Evolutionary conservation across 768 basidiomycete genomes (phyloP).

Genomic region (Lyophyllum semitale): DNA sequence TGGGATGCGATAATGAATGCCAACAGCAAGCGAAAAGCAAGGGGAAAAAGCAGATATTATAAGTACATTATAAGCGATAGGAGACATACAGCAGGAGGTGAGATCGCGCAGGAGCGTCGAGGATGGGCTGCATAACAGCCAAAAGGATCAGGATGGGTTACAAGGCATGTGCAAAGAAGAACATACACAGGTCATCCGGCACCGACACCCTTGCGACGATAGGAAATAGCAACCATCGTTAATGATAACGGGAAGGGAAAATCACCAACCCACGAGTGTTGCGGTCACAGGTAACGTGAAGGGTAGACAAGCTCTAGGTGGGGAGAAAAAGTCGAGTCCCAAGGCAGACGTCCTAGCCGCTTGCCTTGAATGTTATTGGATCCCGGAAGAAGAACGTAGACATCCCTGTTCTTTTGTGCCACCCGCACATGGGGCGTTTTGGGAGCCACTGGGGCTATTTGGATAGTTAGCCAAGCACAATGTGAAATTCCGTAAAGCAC

Average conservation of each 20-base stretch:
- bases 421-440: not conserved
- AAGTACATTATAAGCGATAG: constrained; percentile 5
- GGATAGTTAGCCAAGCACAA: not conserved
- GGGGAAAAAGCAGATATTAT: not conserved
- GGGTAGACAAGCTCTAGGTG: not conserved
- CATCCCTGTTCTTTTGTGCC: not conserved
- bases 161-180: not conserved
- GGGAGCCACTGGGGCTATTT: not conserved
- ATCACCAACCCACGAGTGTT: not conserved
- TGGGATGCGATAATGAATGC: not conserved
- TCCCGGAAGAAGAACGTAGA: too few species aligned
- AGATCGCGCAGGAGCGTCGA: not conserved
- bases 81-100: not conserved
- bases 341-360: not conserved
- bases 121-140: too few species aligned
- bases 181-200: not conserved
- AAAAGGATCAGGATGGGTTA: not conserved
- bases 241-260: not conserved
- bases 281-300: not conserved
- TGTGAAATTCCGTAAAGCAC: not conserved
- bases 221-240: not conserved
- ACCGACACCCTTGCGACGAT: not conserved
- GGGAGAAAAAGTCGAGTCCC: too few species aligned
- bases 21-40: constrained; percentile 6
- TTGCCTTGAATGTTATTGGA: not conserved